Base-by-base conservation (phyloP, 176 grass and related monocot species). In the Eremochloa ophiuroides region DNA sequence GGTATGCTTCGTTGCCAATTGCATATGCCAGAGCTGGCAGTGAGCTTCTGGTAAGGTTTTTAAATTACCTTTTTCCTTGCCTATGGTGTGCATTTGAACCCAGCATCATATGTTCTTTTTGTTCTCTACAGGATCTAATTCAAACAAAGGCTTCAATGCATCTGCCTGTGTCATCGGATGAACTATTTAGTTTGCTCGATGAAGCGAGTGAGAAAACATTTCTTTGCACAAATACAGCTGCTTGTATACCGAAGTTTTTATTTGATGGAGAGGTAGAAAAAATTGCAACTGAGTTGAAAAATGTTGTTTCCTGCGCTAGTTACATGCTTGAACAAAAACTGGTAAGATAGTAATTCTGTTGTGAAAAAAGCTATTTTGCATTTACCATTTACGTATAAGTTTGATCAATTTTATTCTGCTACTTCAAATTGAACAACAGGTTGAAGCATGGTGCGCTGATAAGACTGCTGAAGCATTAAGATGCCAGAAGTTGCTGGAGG, bases 121-220 rank as follows among this genome's bases (percentile, higher is more conserved):
- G 12, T 51, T 69, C 43, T 69, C 18, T 78, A 33, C 44, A 98
- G 95, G 90, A 91, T 79, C 48, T 98, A 58, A 81, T 93, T 77
- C 88, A 94, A 85, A 86, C 80, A 59, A 75, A 75, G 13, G 78
- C 84, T 77, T 79, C 90, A 55, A 51, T 82, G n/a, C 63, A 68
- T 62, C 40, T 91, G 25, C 86, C 40, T 68, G 66, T 98, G 48
- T 88, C 83, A 85, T 93, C 95, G 3, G 84, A 80, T 72, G 92
- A 93, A 75, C 72, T 98, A n/a, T 95, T 98, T 81, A 73, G 58
- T 39, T 62, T 95, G 39, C 88, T 98, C 3, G 86, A 95, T 53
- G 84, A 98, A 88, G 95, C 92, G 90, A 98, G 95, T 46, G 95
- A 98, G 75, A 91, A 88, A 43, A 98, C 95, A 44, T 93, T 95